Base-by-base conservation (phyloP, 116 monocot species). In the Posidonia oceanica region DNA sequence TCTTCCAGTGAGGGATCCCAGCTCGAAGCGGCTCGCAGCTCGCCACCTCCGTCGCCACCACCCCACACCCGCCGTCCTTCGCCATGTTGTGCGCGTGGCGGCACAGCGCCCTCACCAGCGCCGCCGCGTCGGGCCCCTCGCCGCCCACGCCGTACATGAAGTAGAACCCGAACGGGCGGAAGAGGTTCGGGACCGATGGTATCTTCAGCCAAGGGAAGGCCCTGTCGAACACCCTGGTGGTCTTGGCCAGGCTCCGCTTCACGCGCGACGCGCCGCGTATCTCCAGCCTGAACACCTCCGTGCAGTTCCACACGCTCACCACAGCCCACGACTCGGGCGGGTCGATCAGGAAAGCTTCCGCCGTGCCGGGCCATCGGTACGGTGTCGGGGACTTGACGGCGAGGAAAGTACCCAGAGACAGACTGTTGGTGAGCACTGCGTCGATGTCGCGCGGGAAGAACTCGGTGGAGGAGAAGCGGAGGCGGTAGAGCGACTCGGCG, bases 361-460 rank as follows among this genome's bases (percentile, higher is more conserved):
- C 38, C 4, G 36, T 61, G 4, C 74, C 81, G 18, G 63, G 12
- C 76, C 77, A 80, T 17, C 23, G 2, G 54, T 39, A 52, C 39
- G 20, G 66, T 16, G 6, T 12, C 39, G 36, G 12, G 52, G 66
- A 63, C 54, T 39, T 55, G 14, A 89, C 71, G 4, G 92, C 89
- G 39, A 97, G 64, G 79, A 81, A 85, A 51, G 92, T 97, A 62
- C 85, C 92, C 23, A 89, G 77, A 1, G 85, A 87, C 55, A 92
- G 79, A 6, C 69, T 66, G 84, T 89, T 97, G 40, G 36, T 12
- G 14, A 97, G 80, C 21, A 97, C 79, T 74, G 80, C 75, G 73
- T 89, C 92, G 61, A 97, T 87, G 83, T 97, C 92, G 59, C 80
- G 75, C 70, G 97, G 92, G 81, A 92, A 97, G 81, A 97, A 97